phyloP scores from a whole-genome alignment of 148 eudicot genomes.

The Polygonum aviculare region DNA sequence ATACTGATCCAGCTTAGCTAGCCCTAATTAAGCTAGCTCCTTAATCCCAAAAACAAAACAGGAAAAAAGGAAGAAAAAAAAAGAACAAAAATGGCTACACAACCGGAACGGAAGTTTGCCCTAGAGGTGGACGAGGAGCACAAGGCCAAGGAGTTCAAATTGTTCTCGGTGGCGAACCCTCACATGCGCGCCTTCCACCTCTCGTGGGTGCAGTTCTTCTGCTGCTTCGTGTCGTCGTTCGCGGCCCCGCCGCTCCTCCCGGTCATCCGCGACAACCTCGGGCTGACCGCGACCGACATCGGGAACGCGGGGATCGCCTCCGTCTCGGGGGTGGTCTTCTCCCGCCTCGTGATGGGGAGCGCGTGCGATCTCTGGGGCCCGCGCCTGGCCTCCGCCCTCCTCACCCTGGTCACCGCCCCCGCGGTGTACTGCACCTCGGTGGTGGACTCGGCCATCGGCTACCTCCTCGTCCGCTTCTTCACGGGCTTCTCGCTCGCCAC shows the following conservation, averaged over 20 bases:
- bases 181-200: constrained; percentile 87
- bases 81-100: neutral
- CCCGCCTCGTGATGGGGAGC: constrained; percentile 72
- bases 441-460: constrained; percentile 23
- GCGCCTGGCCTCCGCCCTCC: constrained; percentile 59
- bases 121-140: constrained; percentile 56
- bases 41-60: too few relatives aligned
- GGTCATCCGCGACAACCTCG: constrained; percentile 60
- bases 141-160: constrained; percentile 49
- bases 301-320: constrained; percentile 86
- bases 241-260: constrained; percentile 86
- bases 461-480: constrained; percentile 59
- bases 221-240: constrained; percentile 71
- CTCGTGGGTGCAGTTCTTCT: constrained; percentile 74
- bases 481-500: constrained; percentile 83
- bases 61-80: too few relatives aligned
- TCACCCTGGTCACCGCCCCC: constrained; percentile 64
- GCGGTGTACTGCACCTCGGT: constrained; percentile 53
- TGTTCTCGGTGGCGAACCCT: constrained; percentile 48
- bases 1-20: too few relatives aligned
- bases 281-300: constrained; percentile 56
- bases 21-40: too few relatives aligned
- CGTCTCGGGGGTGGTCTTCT: constrained; percentile 70
- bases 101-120: constrained; percentile 14
- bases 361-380: constrained; percentile 80